Conservation (phyloP, 306 rosid species). For the Fragaria iinumae region DNA sequence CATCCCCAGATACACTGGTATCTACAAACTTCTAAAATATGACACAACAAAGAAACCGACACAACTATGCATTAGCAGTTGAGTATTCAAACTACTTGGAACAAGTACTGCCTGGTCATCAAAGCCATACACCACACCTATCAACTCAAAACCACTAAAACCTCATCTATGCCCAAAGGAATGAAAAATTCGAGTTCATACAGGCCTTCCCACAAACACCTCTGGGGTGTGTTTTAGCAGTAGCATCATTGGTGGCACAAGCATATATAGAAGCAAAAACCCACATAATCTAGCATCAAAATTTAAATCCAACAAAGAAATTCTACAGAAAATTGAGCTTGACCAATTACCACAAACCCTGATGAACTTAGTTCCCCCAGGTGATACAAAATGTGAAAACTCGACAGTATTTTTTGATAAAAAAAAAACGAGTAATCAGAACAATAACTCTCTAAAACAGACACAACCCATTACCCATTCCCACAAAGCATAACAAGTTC, state of each 20-base stretch:
- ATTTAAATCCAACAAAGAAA: background rate
- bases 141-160: background rate
- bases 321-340: background rate
- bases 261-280: background rate
- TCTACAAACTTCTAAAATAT: background rate
- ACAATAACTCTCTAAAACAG: background rate
- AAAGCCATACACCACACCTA: background rate
- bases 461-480: background rate
- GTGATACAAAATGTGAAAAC: background rate
- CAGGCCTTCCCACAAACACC: conserved; percentile 14
- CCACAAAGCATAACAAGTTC: background rate
- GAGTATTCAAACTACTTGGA: background rate
- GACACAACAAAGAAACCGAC: background rate
- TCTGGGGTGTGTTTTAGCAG: background rate
- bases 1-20: background rate
- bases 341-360: background rate
- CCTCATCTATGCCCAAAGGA: background rate
- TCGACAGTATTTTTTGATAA: background rate
- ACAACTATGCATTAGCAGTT: background rate
- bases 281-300: background rate
- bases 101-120: background rate
- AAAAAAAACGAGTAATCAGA: background rate
- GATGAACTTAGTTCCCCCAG: background rate
- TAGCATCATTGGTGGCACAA: background rate
- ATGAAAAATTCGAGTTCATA: background rate